Conservation (phyloP, 2,329 filamentous ascomycete genomes). For the Fusarium sp. region DNA sequence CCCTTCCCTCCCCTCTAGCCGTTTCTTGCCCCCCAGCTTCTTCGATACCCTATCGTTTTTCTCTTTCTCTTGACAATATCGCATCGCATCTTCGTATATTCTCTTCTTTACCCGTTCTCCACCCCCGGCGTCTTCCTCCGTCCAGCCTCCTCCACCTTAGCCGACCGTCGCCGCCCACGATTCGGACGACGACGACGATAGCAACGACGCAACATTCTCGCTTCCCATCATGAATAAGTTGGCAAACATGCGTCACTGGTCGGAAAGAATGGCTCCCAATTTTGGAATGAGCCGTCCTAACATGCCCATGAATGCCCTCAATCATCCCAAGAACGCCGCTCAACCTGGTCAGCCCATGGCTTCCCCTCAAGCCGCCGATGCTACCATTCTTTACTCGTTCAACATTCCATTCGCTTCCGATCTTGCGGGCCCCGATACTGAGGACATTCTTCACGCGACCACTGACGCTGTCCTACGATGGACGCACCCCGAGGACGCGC, state of each 20-base stretch:
- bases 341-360: slow-evolving; percentile 67
- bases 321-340: slow-evolving; percentile 67
- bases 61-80: slow-evolving; percentile 31
- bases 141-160: slow-evolving; percentile 38
- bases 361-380: slow-evolving; percentile 77
- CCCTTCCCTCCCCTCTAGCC: slow-evolving; percentile 19
- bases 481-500: slow-evolving; percentile 90
- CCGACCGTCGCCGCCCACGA: slow-evolving; percentile 45
- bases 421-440: slow-evolving; percentile 89
- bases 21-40: slow-evolving; percentile 41
- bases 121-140: slow-evolving; percentile 34
- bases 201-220: slow-evolving; percentile 29
- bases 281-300: slow-evolving; percentile 73
- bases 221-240: slow-evolving; percentile 73
- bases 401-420: slow-evolving; percentile 96
- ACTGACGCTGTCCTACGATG: slow-evolving; percentile 88
- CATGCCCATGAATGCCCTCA: slow-evolving; percentile 66
- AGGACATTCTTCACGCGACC: slow-evolving; percentile 94
- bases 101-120: slow-evolving; percentile 34
- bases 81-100: slow-evolving; percentile 35
- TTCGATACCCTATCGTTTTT: slow-evolving; percentile 42
- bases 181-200: slow-evolving; percentile 43
- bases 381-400: slow-evolving; percentile 92
- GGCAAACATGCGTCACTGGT: slow-evolving; percentile 78
- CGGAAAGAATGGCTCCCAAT: slow-evolving; percentile 75